Conservation (phyloP, 75 land plant species). For the Selaginella moellendorffii region DNA sequence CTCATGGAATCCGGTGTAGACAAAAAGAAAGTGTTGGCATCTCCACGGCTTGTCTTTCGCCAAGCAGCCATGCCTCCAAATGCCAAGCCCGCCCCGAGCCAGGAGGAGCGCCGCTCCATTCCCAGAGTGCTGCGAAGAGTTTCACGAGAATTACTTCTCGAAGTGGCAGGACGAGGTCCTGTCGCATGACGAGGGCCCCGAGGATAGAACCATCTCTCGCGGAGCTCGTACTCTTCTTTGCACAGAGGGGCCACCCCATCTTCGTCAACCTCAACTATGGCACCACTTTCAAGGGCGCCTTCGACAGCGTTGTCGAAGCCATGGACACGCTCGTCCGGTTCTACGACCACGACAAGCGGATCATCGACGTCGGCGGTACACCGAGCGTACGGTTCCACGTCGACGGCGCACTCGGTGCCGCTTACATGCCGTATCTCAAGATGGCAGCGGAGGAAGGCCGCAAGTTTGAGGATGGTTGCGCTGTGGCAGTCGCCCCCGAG, state of each 20-base stretch:
- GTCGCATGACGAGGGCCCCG: neutral
- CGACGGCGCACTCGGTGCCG: conserved; percentile 12
- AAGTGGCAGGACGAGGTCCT: conserved; percentile 8
- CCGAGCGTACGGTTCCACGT: conserved; percentile 10
- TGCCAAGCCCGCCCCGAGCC: too few relatives aligned
- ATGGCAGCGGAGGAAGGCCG: conserved; percentile 9
- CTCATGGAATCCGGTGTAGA: conserved; percentile 10
- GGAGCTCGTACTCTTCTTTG: too few relatives aligned
- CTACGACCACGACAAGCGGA: too few relatives aligned
- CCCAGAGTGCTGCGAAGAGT: too few relatives aligned
- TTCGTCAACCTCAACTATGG: conserved; percentile 11
- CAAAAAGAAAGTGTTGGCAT: conserved; percentile 6
- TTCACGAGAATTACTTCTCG: neutral
- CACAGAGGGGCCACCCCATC: conserved; percentile 2
- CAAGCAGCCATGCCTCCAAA: neutral
- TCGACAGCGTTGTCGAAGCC: neutral
- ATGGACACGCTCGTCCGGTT: too few relatives aligned
- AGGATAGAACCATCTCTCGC: neutral
- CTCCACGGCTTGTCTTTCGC: too few relatives aligned
- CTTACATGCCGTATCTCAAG: too few relatives aligned
- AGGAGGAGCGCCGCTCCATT: too few relatives aligned
- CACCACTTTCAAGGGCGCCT: too few relatives aligned
- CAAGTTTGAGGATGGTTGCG: too few relatives aligned
- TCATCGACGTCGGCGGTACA: neutral
- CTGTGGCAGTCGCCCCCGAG: neutral